Conservation (phyloP, 805 yeast species). For the Lipomyces spencermartinsiae region DNA sequence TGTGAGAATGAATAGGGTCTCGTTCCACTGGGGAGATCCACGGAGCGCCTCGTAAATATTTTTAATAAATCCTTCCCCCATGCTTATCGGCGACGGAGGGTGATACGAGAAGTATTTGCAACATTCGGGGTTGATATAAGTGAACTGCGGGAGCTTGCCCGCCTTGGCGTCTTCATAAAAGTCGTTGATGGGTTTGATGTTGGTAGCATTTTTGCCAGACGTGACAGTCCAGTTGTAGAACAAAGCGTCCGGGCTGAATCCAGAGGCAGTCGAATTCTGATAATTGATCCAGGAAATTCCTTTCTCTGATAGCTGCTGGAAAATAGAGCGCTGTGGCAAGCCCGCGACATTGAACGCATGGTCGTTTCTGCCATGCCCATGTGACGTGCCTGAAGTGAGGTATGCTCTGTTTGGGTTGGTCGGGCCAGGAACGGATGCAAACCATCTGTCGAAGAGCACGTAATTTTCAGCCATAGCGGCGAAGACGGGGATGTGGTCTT, state of each 20-base stretch:
- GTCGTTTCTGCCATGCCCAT: constrained; percentile 12
- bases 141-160: constrained; percentile 13
- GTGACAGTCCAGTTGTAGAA: constrained; percentile 6
- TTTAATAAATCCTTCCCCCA: constrained; percentile 11
- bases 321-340: constrained; percentile 7
- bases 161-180: not conserved
- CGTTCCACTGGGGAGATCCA: constrained; percentile 15
- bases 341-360: not conserved
- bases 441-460: constrained; percentile 10
- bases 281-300: not conserved
- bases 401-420: constrained; percentile 15
- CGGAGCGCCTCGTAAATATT: constrained; percentile 16
- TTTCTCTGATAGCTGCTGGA: constrained; percentile 10
- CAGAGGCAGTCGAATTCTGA: not conserved
- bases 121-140: constrained; percentile 16
- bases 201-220: not conserved
- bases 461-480: constrained; percentile 9
- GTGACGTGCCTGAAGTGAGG: constrained; percentile 9
- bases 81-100: constrained; percentile 9
- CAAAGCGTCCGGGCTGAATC: not conserved
- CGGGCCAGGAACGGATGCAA: constrained; percentile 14
- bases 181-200: not conserved
- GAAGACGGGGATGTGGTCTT: not conserved
- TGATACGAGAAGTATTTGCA: constrained; percentile 9
- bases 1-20: constrained; percentile 12